Conservation (phyloP, 805 yeast species). For the Tetrapisispora namnaoensis region DNA sequence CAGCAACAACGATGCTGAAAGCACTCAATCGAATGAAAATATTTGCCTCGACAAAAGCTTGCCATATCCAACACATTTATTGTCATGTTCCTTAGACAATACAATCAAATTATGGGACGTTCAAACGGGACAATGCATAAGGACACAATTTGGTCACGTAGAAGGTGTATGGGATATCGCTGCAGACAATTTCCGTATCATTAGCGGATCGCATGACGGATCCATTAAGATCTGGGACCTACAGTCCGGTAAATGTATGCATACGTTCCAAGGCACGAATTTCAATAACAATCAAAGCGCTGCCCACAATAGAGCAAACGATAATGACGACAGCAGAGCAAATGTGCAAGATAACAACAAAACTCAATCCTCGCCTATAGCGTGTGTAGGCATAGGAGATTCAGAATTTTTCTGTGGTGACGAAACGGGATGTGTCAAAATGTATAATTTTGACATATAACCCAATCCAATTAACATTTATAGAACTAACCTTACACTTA, state of each 20-base stretch:
- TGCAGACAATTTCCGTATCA: conserved; percentile 89
- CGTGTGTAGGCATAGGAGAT: conserved; percentile 80
- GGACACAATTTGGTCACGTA: conserved; percentile 95
- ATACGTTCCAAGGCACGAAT: conserved; percentile 63
- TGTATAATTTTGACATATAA: conserved; percentile 61
- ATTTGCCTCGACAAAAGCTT: conserved; percentile 17
- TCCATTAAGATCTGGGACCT: conserved; percentile 92
- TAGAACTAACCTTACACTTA: no score
- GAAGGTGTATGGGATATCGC: conserved; percentile 98
- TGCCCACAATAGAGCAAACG: conserved; percentile 4
- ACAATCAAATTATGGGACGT: conserved; percentile 92
- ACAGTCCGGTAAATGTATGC: conserved; percentile 88
- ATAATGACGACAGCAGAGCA: background rate
- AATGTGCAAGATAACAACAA: background rate
- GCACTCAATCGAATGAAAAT: conserved; percentile 3
- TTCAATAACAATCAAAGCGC: conserved; percentile 19
- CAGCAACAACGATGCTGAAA: conserved; percentile 9
- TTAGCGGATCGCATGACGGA: conserved; percentile 91
- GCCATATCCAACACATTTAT: conserved; percentile 66
- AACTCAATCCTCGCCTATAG: conserved; percentile 19
- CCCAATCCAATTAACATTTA: conserved; percentile 2
- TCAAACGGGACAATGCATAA: conserved; percentile 71
- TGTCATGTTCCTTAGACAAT: conserved; percentile 84
- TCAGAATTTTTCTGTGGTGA: conserved; percentile 84
- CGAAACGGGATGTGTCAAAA: conserved; percentile 77